Conservation (phyloP, 2,329 filamentous ascomycete species). For the Paecilomyces fulvus region DNA sequence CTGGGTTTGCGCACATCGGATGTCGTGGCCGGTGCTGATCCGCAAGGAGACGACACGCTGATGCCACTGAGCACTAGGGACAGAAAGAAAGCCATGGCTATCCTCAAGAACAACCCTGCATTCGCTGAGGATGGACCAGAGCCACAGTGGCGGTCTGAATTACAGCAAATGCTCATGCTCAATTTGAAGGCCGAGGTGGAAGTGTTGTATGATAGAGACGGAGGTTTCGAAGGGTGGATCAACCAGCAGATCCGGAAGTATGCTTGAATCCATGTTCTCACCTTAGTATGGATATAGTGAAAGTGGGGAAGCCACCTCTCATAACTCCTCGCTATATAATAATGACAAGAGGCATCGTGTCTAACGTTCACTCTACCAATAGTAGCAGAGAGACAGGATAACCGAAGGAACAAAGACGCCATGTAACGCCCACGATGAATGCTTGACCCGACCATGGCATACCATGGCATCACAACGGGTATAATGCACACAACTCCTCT, state of each 20-base stretch:
- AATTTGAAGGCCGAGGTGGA: slow-evolving; percentile 57
- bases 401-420: not conserved
- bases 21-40: slow-evolving; percentile 20
- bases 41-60: slow-evolving; percentile 16
- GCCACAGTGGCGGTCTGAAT: slow-evolving; percentile 39
- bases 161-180: slow-evolving; percentile 55
- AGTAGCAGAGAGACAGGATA: not conserved
- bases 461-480: not conserved
- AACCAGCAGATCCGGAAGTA: slow-evolving; percentile 14
- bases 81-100: slow-evolving; percentile 44
- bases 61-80: slow-evolving; percentile 46
- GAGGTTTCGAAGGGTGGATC: slow-evolving; percentile 37
- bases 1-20: slow-evolving; percentile 47
- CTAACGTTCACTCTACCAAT: not conserved
- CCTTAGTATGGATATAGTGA: not conserved
- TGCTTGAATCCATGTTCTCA: not conserved
- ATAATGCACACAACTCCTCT: not conserved
- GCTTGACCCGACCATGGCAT: not conserved
- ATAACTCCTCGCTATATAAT: not conserved
- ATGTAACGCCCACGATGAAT: not conserved
- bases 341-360: not conserved
- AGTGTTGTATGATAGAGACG: slow-evolving; percentile 37
- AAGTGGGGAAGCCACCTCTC: not conserved
- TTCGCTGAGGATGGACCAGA: slow-evolving; percentile 38
- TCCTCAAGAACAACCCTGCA: slow-evolving; percentile 41